These are phyloP conservation scores for Boletus semigastroideus DNA, from an alignment of 1,284 basidiomycete species.

Conservation along the genomic window DNA sequence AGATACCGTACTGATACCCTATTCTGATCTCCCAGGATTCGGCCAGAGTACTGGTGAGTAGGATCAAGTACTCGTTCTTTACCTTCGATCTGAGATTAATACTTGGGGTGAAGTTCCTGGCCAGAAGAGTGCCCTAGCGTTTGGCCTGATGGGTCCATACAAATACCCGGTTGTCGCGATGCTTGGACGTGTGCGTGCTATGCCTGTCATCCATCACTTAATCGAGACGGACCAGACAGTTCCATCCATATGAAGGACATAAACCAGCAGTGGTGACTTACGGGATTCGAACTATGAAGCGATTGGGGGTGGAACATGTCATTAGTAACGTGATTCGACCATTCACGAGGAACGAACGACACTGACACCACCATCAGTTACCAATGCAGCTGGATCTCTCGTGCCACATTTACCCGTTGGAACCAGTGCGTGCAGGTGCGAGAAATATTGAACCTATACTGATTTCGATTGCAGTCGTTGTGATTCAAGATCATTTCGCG, in stretches of 20 bases:
- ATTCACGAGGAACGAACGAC: not conserved
- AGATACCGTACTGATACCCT: constrained; percentile 56
- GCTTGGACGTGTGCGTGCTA: constrained; percentile 68
- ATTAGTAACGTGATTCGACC: constrained; percentile 54
- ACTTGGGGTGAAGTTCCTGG: constrained; percentile 53
- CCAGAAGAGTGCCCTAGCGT: constrained; percentile 75
- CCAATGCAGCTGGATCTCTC: constrained; percentile 81
- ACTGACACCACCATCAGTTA: constrained; percentile 51
- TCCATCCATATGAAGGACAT: constrained; percentile 84
- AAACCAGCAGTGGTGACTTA: constrained; percentile 65
- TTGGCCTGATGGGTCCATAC: constrained; percentile 66
- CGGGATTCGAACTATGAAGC: constrained; percentile 75
- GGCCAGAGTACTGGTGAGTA: constrained; percentile 68
- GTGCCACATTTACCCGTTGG: constrained; percentile 74
- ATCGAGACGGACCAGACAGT: constrained; percentile 38
- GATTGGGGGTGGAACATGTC: constrained; percentile 68
- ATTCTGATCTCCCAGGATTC: constrained; percentile 64
- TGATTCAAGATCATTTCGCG: constrained; percentile 80
- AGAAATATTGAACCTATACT: constrained; percentile 4
- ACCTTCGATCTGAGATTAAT: not conserved
- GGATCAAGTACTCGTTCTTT: not conserved
- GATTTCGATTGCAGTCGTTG: constrained; percentile 55
- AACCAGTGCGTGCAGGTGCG: constrained; percentile 57
- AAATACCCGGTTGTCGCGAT: constrained; percentile 78
- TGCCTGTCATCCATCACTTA: not conserved